These are phyloP conservation scores for Calonectria hongkongensis DNA, from an alignment of 2,329 filamentous ascomycete species.

Conservation along the genomic window DNA sequence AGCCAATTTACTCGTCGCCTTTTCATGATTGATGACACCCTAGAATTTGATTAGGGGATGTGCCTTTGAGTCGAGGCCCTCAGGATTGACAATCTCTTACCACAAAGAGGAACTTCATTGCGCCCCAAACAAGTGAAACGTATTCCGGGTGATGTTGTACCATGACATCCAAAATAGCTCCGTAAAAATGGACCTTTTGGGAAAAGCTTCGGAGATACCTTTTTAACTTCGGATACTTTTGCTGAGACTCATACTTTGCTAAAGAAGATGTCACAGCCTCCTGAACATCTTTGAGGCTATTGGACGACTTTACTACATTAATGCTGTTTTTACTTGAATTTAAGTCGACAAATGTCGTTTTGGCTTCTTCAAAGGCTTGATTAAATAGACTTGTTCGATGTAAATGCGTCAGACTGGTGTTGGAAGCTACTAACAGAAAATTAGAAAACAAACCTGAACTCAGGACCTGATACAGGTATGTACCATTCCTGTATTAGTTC, in stretches of 20 bases:
- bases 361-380: constrained; percentile 17
- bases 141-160: constrained; percentile 22
- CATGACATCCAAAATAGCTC: not conserved
- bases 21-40: constrained; percentile 15
- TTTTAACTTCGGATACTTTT: not conserved
- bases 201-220: constrained; percentile 12
- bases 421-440: not conserved
- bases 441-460: not conserved
- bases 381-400: not conserved
- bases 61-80: not conserved
- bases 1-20: constrained; percentile 5
- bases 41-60: not conserved
- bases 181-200: constrained; percentile 8
- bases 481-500: not conserved
- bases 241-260: constrained; percentile 5
- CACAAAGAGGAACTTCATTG: constrained; percentile 16
- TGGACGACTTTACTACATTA: not conserved
- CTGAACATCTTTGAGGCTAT: constrained; percentile 11
- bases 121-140: constrained; percentile 7
- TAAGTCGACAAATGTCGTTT: not conserved
- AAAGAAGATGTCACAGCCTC: not conserved
- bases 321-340: not conserved
- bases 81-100: not conserved
- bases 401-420: too few species aligned
- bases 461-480: not conserved